These are phyloP conservation scores for Hypomyces perniciosus DNA, from an alignment of 2,329 filamentous ascomycete genomes.

Conservation along the genomic window DNA sequence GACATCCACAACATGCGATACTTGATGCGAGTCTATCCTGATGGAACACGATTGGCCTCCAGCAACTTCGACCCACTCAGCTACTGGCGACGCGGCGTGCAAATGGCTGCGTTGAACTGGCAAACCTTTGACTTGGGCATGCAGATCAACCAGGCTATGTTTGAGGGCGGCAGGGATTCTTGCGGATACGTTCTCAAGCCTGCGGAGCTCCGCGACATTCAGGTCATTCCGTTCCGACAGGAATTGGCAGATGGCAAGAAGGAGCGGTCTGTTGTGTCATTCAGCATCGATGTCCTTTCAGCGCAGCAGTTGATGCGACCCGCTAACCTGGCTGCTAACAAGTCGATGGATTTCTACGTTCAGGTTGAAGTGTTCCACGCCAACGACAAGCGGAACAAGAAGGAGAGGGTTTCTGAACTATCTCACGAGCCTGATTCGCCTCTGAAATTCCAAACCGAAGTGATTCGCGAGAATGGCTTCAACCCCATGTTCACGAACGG, in stretches of 20 bases:
- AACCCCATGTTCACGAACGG: conserved; percentile 77
- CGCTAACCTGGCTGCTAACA: conserved; percentile 61
- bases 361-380: conserved; percentile 93
- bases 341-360: conserved; percentile 84
- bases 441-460: conserved; percentile 70
- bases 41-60: conserved; percentile 72
- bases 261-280: conserved; percentile 75
- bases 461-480: conserved; percentile 84
- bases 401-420: conserved; percentile 59
- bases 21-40: conserved; percentile 91
- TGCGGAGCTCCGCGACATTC: conserved; percentile 69
- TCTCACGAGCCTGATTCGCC: conserved; percentile 48
- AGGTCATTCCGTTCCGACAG: conserved; percentile 47
- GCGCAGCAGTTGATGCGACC: conserved; percentile 91
- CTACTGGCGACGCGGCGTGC: conserved; percentile 91
- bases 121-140: conserved; percentile 95
- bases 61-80: conserved; percentile 91
- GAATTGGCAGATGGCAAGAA: conserved; percentile 56
- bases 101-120: conserved; percentile 98
- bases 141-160: conserved; percentile 98
- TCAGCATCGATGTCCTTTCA: conserved; percentile 83
- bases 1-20: conserved; percentile 88
- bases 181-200: conserved; percentile 95
- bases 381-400: conserved; percentile 88
- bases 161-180: conserved; percentile 77